Evolutionary conservation across 768 basidiomycete genomes (phyloP), one percentile per base, ranked within the genome.

Genomic region (Psilocybe cubensis): DNA sequence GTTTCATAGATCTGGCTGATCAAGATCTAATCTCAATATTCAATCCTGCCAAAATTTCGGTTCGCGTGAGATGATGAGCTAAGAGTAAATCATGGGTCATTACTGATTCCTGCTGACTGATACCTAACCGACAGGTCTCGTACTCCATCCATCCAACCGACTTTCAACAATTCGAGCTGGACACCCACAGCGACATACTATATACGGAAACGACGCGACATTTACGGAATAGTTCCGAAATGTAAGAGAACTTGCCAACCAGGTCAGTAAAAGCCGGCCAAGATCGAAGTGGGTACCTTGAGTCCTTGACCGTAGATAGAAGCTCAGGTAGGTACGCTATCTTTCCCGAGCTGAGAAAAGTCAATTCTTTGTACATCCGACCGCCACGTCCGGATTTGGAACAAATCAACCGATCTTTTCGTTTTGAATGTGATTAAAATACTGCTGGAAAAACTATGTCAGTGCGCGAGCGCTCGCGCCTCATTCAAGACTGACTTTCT

Each of bases 11-110:
- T 27, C 35, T 38, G 28, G n/a, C 11, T 5, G 10, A 48, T 48
- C 44, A 31, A 48, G 46, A 48, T 48, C 46, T 48, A 48, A 48
- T 48, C 46, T 48, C 27, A 48, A 46, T 48, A 48, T 48, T 48
- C 27, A 18, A 27, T 46, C 14, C 31, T 33, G 31, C 14, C 14
- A 8, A 33, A 33, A 33, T 38, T 38, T 48, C 8, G 46, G 45
- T 28, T 29, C 28, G 46, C 46, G 46, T 29, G 28, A 21, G 44
- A 46, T 44, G 42, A 44, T 46, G 14, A 25, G 14, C 27, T 10
- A 27, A 17, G 44, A 48, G 46, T 29, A 29, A 48, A 48, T 48
- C 46, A 27, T 25, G 17, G 20, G 23, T 42, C 20, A 44, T 44
- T 48, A 31, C 27, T 18, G 46, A 48, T 29, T 48, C 6, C 31